Evolutionary conservation across 441 rosid species (phyloP).

Genomic region (Corymbia citriodora): DNA sequence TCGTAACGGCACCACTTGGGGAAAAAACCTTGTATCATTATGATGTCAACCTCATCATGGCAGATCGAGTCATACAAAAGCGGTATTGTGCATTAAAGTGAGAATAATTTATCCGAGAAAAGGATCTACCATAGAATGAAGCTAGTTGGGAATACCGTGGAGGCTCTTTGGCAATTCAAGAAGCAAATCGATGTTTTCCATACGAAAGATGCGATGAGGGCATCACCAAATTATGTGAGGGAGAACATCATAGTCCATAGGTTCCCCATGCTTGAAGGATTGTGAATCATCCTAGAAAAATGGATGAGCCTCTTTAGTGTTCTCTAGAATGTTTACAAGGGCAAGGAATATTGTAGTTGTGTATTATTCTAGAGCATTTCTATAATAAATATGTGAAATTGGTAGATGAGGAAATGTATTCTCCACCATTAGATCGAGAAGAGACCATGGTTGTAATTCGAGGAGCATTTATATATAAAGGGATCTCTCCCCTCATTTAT

Average conservation of each 20-base stretch:
- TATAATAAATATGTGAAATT: no score
- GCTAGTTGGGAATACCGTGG: neutral
- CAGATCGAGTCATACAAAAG: neutral
- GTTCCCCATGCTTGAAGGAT: neutral
- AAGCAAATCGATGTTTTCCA: neutral
- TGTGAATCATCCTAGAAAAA: no score
- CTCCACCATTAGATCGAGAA: neutral
- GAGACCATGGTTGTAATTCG: neutral
- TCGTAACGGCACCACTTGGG: fast-evolving
- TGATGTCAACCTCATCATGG: neutral
- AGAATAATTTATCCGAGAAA: neutral
- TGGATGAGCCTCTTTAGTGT: neutral
- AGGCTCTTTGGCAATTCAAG: neutral
- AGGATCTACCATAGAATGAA: neutral
- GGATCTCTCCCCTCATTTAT: neutral
- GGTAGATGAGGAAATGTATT: no score
- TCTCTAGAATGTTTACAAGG: neutral
- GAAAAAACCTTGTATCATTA: no score
- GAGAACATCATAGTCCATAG: fast-evolving
- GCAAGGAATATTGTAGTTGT: neutral
- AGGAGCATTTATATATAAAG: neutral
- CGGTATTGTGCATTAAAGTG: neutral
- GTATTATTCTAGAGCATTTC: neutral
- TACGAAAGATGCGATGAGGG: neutral
- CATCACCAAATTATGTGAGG: fast-evolving